Base-by-base conservation (phyloP, 2,329 filamentous ascomycete species). In the Paraphoma sp. region DNA sequence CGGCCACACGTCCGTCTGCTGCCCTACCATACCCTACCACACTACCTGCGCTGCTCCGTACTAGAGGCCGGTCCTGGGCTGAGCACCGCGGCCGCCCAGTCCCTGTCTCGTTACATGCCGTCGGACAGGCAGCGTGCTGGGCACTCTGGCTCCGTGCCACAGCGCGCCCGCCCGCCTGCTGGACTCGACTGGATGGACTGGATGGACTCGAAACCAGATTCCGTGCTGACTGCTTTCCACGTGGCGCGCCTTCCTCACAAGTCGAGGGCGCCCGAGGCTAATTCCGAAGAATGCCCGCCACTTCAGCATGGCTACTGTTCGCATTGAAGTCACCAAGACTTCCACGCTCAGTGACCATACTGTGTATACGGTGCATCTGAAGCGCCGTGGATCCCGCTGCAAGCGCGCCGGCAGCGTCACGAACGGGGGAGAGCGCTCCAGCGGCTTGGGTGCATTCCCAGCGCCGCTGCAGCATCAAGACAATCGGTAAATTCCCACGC, bases 241-340 rank as follows among this genome's bases (percentile, higher is more conserved):
- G 33, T 48, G 46, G 46, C 46, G 31, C 46, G 23, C 23, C 23
- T 23, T 23, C 23, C 23, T 23, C 23, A 23, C 23, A 23, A 23
- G 23, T 23, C 23, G 23, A 23, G 23, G 23, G 23, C 23, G 23
- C 23, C 23, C 9, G n/a, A 10, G 33, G 45, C 8, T 23, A 16
- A 12, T 12, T 42, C 48, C 48, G 48, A 43, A 50, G 18, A 42
- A 50, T 33, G 38, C 12, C 48, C 48, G 48, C 23, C 47, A 31
- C 36, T 6, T 38, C 3, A n/a, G 3, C 36, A 28, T 18, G 23
- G 28, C n/a, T 14, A 16, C 38, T 14, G 23, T 41, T 16, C 23
- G 16, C 40, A 9, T 14, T 16, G 33, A 4, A 3, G 3, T 36
- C 33, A 36, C 14, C 33, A 36, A 6, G 33, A 36, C n/a, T n/a